Evolutionary conservation across 1,284 basidiomycete genomes (phyloP).

Genomic region (Hymenochaete sp.): DNA sequence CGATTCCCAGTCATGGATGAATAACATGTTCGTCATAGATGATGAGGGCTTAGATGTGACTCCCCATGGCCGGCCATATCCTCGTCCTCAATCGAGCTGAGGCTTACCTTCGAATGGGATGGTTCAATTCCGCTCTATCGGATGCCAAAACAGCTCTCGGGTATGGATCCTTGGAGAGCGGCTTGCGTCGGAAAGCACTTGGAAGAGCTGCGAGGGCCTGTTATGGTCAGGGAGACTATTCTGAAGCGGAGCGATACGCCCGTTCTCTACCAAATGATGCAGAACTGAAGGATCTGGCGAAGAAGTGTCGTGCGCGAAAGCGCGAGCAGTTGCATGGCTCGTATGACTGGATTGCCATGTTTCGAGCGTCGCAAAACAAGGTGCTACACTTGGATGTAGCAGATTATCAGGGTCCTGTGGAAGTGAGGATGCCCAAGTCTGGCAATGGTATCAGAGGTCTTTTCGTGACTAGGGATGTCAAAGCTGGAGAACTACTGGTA

Average conservation of each 20-base stretch:
- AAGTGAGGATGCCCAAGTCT: conserved; percentile 2
- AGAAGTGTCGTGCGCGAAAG: conserved; percentile 2
- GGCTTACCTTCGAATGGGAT: conserved; percentile 11
- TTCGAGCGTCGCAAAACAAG: neutral
- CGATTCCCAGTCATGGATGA: too few species aligned
- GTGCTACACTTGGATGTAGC: conserved; percentile 4
- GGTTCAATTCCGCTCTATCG: conserved; percentile 8
- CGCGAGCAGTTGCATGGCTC: neutral
- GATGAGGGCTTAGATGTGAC: too few species aligned
- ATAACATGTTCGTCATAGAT: too few species aligned
- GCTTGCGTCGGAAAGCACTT: conserved; percentile 6
- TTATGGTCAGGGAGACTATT: conserved; percentile 3
- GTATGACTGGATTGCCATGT: conserved; percentile 14
- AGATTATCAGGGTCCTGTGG: conserved; percentile 10
- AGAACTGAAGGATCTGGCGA: neutral
- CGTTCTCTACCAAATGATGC: neutral
- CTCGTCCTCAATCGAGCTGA: conserved; percentile 11
- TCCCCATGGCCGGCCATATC: too few species aligned
- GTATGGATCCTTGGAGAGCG: neutral
- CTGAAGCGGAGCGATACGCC: neutral
- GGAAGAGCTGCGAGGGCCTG: conserved; percentile 9
- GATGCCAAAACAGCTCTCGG: conserved; percentile 9
- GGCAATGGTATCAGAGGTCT: conserved; percentile 8
- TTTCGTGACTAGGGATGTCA: conserved; percentile 11
- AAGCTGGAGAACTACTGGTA: conserved; percentile 12